phyloP scores from a whole-genome alignment of 768 basidiomycete species.

The Exidia glandulosa region DNA sequence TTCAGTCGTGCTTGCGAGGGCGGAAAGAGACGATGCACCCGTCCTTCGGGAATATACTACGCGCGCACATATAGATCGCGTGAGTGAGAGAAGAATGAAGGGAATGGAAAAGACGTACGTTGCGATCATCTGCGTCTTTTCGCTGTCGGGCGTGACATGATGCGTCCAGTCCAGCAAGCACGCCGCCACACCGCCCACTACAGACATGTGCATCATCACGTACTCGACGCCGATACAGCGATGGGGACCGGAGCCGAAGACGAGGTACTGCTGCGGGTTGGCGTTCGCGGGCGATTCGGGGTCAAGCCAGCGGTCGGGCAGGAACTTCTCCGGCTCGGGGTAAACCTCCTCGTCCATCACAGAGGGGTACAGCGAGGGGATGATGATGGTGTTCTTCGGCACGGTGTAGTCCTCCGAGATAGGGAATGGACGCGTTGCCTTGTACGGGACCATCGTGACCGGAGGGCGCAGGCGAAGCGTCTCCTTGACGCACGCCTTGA shows the following conservation, averaged over 20 bases:
- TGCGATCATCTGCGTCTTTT: slow-evolving; percentile 89
- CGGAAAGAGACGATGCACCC: slow-evolving; percentile 73
- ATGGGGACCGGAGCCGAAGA: slow-evolving; percentile 91
- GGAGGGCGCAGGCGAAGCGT: slow-evolving; percentile 85
- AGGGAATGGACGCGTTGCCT: slow-evolving; percentile 79
- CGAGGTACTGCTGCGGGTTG: slow-evolving; percentile 90
- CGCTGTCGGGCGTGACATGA: slow-evolving; percentile 62
- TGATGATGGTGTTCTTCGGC: slow-evolving; percentile 85
- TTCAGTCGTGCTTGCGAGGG: slow-evolving; percentile 32
- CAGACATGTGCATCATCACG: slow-evolving; percentile 79
- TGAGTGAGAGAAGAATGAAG: background rate
- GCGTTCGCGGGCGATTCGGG: slow-evolving; percentile 61
- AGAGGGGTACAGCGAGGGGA: slow-evolving; percentile 87
- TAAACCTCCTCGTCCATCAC: slow-evolving; percentile 83
- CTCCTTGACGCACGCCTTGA: slow-evolving; percentile 89
- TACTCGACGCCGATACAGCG: slow-evolving; percentile 90
- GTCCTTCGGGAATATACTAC: slow-evolving; percentile 83
- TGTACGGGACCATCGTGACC: slow-evolving; percentile 98
- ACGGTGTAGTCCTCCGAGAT: slow-evolving; percentile 88
- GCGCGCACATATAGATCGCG: background rate
- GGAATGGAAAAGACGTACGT: slow-evolving; percentile 29
- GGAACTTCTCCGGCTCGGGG: slow-evolving; percentile 72
- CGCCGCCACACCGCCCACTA: slow-evolving; percentile 75
- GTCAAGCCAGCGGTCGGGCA: slow-evolving; percentile 91
- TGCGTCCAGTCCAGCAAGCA: slow-evolving; percentile 81